Base-by-base conservation (phyloP, 768 basidiomycete genomes). In the Boletus rex-veris region DNA sequence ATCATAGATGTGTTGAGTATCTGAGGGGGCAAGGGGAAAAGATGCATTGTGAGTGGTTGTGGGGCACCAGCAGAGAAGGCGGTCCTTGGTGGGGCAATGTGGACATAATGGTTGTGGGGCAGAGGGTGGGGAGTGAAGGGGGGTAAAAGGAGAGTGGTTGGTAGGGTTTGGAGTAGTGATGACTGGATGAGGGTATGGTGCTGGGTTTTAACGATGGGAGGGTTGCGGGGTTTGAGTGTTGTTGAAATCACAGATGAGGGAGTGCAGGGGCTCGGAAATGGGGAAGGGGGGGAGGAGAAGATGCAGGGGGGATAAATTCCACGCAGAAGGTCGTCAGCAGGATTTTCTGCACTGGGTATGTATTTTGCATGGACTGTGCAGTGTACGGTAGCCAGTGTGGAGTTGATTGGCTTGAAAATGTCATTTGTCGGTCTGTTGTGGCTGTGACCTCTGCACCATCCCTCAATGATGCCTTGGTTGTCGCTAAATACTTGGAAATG, bases 401-500 rank as follows among this genome's bases (percentile, higher is more conserved):
- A 9, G n/a, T n/a, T n/a, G 30, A 75, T 55, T 12, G 57, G 46
- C n/a, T 54, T 52, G 59, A 75, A 75, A 7, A 68, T 52, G 0
- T 7, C 5, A 40, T 76, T 77, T 42, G 58, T 58, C 1, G 46
- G 48, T 0, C 4, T 16, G 55, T 74, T 75, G 0, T 56, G 16
- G 48, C 73, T 74, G 0, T 63, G 39, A 0, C 70, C 66, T 1
- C 66, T 73, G 50, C 53, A 55, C 72, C 74, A 77, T 0, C 69
- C 74, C 7, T 74, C 64, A 9, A 78, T 9, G 7, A 48, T 26
- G 5, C 74, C 76, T 15, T 47, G 33, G 59, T 77, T 73, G 58
- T 73, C 66, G 5, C 37, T 30, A 9, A 30, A 30, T 30, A 30
- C 30, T 30, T 30, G 5, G 30, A 30, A 39, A 40, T 39, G 15